Conservation (phyloP, 495 filamentous ascomycete genomes). For the Xylaria acuta region DNA sequence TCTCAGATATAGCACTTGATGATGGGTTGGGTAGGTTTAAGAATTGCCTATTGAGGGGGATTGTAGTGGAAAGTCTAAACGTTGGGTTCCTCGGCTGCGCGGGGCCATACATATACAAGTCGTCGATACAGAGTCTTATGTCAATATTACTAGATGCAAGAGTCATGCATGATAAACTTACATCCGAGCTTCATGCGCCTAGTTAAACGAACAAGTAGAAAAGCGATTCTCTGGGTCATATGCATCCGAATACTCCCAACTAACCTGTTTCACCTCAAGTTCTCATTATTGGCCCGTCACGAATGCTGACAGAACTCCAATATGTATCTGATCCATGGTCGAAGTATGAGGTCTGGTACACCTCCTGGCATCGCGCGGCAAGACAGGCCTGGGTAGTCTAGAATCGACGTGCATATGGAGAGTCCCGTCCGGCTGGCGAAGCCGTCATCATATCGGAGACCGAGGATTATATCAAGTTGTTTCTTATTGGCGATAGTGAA, state of each 20-base stretch:
- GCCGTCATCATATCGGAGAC: neutral
- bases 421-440: neutral
- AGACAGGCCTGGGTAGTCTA: neutral
- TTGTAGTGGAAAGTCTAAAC: slow-evolving; percentile 7
- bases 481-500: neutral
- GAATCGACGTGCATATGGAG: neutral
- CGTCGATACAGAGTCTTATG: neutral
- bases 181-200: neutral
- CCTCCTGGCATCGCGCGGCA: neutral
- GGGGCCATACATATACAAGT: neutral
- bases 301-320: neutral
- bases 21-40: neutral
- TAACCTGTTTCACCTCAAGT: neutral
- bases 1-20: neutral
- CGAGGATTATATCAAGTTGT: neutral
- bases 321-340: neutral
- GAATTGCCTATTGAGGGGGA: neutral
- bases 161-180: slow-evolving; percentile 1
- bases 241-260: neutral
- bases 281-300: neutral
- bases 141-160: neutral
- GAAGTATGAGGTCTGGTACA: neutral
- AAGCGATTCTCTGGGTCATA: neutral
- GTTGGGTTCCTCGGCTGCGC: neutral
- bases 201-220: slow-evolving; percentile 1